Percentiles rank a stretch among this genome's conserved stretches.
phyloP scores from a whole-genome alignment of 1,284 basidiomycete species.

The Golubevia pallescens region DNA sequence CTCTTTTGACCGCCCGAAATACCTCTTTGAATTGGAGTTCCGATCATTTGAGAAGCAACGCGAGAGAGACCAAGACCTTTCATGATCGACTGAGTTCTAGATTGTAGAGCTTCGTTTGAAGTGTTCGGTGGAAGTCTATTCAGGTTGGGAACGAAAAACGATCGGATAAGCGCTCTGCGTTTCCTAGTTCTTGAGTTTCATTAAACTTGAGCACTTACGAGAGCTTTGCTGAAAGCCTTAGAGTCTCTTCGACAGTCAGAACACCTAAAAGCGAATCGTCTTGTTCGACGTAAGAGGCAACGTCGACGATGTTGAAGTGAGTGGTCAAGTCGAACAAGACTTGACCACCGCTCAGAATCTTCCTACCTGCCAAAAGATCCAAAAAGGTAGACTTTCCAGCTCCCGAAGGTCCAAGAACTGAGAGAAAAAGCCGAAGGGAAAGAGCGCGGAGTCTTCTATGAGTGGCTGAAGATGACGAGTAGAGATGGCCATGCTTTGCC shows the following conservation, averaged over 20 bases:
- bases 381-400: conserved; percentile 65
- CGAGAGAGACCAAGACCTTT: conserved; percentile 47
- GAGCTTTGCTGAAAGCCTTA: conserved; percentile 61
- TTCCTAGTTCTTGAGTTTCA: not conserved
- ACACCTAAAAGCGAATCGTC: conserved; percentile 65
- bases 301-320: conserved; percentile 10
- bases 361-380: conserved; percentile 62
- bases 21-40: conserved; percentile 66
- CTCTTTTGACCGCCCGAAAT: conserved; percentile 66
- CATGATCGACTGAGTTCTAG: conserved; percentile 34
- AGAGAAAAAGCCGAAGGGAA: no score
- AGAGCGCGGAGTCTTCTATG: no score
- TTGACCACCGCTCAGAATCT: conserved; percentile 20
- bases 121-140: not conserved
- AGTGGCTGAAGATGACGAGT: no score
- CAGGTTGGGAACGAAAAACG: conserved; percentile 1
- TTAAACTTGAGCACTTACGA: conserved; percentile 8
- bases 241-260: conserved; percentile 65
- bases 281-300: conserved; percentile 65
- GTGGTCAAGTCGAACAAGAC: conserved; percentile 18
- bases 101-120: conserved; percentile 7
- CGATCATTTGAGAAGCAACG: conserved; percentile 58
- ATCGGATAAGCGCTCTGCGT: not conserved
- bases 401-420: conserved; percentile 29
- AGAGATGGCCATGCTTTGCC: no score